A percentile compares a stretch with the other conserved stretches of the same genome.
phyloP scores from a whole-genome alignment of 2,329 filamentous ascomycete genomes.

The Xylaria sp. region DNA sequence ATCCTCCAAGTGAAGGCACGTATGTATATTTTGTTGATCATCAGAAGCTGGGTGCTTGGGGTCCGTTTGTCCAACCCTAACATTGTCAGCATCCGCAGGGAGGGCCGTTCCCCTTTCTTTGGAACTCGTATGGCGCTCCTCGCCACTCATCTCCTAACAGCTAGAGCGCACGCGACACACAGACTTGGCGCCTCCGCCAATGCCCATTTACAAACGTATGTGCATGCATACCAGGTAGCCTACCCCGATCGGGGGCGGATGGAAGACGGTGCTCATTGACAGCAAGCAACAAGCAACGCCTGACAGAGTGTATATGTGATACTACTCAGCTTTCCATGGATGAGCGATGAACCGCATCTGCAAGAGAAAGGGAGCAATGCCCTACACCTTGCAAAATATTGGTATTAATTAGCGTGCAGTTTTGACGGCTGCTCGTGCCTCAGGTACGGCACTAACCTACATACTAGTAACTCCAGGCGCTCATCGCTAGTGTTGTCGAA shows the following conservation, averaged over 20 bases:
- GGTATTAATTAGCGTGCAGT: neutral
- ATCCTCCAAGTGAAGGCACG: constrained; percentile 18
- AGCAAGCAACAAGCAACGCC: constrained; percentile 24
- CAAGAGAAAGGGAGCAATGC: constrained; percentile 16
- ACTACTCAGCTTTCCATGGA: constrained; percentile 25
- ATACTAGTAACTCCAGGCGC: too few species aligned
- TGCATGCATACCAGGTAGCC: constrained; percentile 18
- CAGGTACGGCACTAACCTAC: too few species aligned
- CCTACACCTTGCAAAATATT: neutral
- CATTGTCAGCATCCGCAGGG: constrained; percentile 14
- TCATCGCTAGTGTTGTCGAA: neutral
- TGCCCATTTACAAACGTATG: constrained; percentile 21
- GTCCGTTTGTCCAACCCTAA: constrained; percentile 37
- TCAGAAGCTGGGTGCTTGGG: constrained; percentile 38
- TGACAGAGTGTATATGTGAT: constrained; percentile 16
- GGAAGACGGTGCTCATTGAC: neutral
- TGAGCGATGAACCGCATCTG: constrained; percentile 20
- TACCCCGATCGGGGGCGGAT: neutral
- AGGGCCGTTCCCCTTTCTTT: neutral
- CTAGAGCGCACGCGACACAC: constrained; percentile 25
- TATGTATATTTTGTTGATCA: neutral
- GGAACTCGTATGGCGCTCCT: constrained; percentile 21
- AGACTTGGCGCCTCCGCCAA: neutral
- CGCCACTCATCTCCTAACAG: constrained; percentile 3
- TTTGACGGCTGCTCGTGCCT: constrained; percentile 2